phyloP scores from a whole-genome alignment of 2,329 filamentous ascomycete species.

The Cladosporium velox region DNA sequence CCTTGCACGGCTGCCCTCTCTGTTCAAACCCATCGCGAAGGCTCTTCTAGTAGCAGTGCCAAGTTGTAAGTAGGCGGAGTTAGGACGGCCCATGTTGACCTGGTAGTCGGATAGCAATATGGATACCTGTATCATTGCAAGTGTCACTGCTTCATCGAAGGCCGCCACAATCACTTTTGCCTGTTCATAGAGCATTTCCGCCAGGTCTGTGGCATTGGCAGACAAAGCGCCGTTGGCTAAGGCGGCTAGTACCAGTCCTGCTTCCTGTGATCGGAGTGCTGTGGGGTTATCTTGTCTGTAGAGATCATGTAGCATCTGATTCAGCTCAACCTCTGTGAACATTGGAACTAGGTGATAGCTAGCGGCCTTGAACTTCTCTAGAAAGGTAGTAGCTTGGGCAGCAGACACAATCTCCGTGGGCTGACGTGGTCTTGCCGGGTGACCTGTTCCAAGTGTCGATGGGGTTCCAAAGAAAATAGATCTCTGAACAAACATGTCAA shows the following conservation, averaged over 20 bases:
- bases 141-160: conserved; percentile 37
- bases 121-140: conserved; percentile 38
- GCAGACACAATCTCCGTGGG: background rate
- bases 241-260: conserved; percentile 29
- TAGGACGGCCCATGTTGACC: conserved; percentile 35
- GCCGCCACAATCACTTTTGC: conserved; percentile 32
- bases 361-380: conserved; percentile 3
- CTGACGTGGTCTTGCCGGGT: background rate
- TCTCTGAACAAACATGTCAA: conserved; percentile 37
- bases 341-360: conserved; percentile 8
- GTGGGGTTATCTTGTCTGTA: background rate
- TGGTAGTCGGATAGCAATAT: conserved; percentile 35
- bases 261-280: conserved; percentile 16
- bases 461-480: conserved; percentile 39
- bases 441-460: conserved; percentile 24
- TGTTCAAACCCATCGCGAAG: conserved; percentile 36
- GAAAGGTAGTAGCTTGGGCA: conserved; percentile 2
- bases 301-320: conserved; percentile 3
- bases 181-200: conserved; percentile 31
- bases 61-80: conserved; percentile 35
- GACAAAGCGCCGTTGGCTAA: conserved; percentile 34
- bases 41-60: conserved; percentile 35
- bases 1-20: conserved; percentile 22
- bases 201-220: conserved; percentile 30
- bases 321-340: conserved; percentile 15